A percentile compares a stretch with the other conserved stretches of the same genome.
Conservation (phyloP, 306 rosid species). For the Cyamopsis tetragonoloba region DNA sequence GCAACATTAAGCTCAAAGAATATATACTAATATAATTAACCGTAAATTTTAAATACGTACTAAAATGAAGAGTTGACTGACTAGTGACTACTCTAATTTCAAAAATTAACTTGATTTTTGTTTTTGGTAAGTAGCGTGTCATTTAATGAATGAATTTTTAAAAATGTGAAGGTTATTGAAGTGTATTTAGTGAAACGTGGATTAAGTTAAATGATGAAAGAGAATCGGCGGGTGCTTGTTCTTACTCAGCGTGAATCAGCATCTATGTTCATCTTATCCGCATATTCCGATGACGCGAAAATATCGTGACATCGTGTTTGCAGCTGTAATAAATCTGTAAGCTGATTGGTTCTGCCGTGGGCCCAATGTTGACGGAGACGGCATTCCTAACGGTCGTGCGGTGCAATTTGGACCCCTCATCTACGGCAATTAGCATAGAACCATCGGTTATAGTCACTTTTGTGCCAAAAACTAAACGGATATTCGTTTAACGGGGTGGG, state of each 20-base stretch:
- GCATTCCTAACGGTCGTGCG: slow-evolving; percentile 53
- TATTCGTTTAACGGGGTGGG: slow-evolving; percentile 8
- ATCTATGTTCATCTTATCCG: slow-evolving; percentile 33
- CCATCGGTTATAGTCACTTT: slow-evolving; percentile 8
- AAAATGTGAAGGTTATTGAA: too few species aligned
- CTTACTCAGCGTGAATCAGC: slow-evolving; percentile 30
- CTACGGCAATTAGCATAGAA: background rate
- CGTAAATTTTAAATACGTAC: too few species aligned
- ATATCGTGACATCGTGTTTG: slow-evolving; percentile 32
- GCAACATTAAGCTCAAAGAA: too few species aligned
- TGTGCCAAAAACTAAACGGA: slow-evolving; percentile 14
- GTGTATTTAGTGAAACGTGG: too few species aligned
- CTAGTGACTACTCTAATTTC: too few species aligned
- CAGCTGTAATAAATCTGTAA: background rate
- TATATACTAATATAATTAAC: too few species aligned
- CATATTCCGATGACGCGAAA: slow-evolving; percentile 34
- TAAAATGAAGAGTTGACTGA: too few species aligned
- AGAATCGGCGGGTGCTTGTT: background rate
- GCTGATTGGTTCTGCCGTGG: slow-evolving; percentile 25
- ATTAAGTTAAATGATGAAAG: background rate
- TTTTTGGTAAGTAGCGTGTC: too few species aligned
- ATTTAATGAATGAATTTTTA: too few species aligned
- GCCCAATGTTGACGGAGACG: slow-evolving; percentile 32
- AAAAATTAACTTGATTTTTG: too few species aligned
- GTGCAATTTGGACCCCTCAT: slow-evolving; percentile 19